A percentile compares a stretch with the other conserved stretches of the same genome.
Evolutionary conservation across 2,329 filamentous ascomycete species (phyloP).

Genomic region (Paramyrothecium sp.): DNA sequence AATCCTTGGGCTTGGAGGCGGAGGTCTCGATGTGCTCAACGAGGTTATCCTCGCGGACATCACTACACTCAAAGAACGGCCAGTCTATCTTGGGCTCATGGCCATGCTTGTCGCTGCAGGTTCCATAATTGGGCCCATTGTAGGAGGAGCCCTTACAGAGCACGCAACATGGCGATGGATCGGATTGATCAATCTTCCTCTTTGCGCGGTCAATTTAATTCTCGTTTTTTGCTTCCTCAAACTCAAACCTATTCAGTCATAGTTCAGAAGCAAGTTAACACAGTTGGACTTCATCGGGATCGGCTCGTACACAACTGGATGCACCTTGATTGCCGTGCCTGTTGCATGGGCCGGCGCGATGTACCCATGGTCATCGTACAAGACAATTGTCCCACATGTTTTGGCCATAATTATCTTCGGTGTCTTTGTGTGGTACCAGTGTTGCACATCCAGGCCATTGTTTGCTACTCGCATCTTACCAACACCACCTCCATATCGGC

Average conservation of each 20-base stretch:
- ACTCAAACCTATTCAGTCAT: background rate
- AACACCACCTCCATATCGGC: background rate
- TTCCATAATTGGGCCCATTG: slow-evolving; percentile 8
- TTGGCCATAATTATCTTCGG: slow-evolving; percentile 19
- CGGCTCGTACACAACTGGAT: background rate
- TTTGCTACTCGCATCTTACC: background rate
- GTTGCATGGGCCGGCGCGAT: slow-evolving; percentile 18
- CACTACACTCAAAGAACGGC: slow-evolving; percentile 23
- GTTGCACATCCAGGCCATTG: background rate
- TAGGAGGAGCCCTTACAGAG: slow-evolving; percentile 9
- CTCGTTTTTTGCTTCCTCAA: background rate
- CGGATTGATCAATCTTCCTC: slow-evolving; percentile 20
- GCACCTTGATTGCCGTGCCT: background rate
- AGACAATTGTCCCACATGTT: slow-evolving; percentile 25
- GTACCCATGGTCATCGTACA: slow-evolving; percentile 26
- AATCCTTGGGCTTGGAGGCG: background rate
- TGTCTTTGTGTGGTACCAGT: slow-evolving; percentile 10
- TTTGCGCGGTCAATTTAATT: slow-evolving; percentile 10
- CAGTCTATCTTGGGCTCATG: slow-evolving; percentile 17
- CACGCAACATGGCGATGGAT: slow-evolving; percentile 15
- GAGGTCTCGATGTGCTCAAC: slow-evolving; percentile 11
- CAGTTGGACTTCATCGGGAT: background rate
- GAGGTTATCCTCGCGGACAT: slow-evolving; percentile 21
- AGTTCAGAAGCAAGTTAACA: background rate
- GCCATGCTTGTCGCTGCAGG: slow-evolving; percentile 10